Base-by-base conservation (phyloP, 441 rosid species). In the Erodium chrysanthum region DNA sequence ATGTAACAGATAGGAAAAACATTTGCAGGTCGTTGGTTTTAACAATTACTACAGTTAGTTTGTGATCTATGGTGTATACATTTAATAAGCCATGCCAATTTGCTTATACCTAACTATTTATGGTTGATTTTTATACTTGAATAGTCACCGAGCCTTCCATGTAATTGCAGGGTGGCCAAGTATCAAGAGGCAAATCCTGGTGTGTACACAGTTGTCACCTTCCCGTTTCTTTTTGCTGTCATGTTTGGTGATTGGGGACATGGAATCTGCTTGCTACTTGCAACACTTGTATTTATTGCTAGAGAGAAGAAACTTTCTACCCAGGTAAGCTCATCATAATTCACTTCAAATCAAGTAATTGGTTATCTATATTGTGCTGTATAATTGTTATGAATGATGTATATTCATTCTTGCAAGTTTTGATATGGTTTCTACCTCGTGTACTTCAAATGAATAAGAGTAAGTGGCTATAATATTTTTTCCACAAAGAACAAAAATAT, bases 211-310 rank as follows among this genome's bases (percentile, higher is more conserved):
- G 70, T 95, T 35, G 73, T 90, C 68, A 91, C 99, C 44, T 95
- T 91, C 77, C 99, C 99, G 35, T 95, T 95, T 75, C 97, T 91
- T 72, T 95, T 95, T 66, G 99, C 99, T 58, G 90, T 90, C 78
- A 95, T 95, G 99, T 95, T 95, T 74, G 99, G 99, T 76, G 99
- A 95, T 69, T 95, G 97, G 99, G 97, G 99, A 3, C 99, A 91
- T 77, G 99, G 99, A 69, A 86, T 95, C 74, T 95, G 97, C 77
- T 71, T 91, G 78, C 77, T 95, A 40, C 91, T 95, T 75, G 90
- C 81, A 59, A 76, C 97, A 23, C 74, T 86, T 71, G 67, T 65
- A 78, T 82, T 86, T 72, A 70, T 94, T 64, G 31, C 79, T 72
- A 78, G 84, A 75, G 99, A 95, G 77, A 95, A 86, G 85, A 94